Evolutionary conservation across 306 rosid genomes (phyloP).

Genomic region (Luffa acutangula): DNA sequence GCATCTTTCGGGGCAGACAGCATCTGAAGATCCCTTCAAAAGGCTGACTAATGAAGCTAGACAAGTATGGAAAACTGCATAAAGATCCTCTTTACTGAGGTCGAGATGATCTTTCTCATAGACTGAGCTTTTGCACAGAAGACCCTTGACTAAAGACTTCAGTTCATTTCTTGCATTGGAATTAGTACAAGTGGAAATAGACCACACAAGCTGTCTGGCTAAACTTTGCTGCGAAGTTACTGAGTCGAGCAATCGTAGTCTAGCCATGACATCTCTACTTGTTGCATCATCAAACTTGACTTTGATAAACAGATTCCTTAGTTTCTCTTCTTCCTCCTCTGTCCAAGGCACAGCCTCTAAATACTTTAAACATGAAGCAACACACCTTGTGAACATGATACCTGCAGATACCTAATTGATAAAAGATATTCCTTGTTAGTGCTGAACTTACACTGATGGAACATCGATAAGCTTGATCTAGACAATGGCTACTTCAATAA

Average conservation of each 20-base stretch:
- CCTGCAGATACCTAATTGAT: slow-evolving; percentile 56
- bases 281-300: slow-evolving; percentile 68
- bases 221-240: slow-evolving; percentile 35
- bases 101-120: slow-evolving; percentile 63
- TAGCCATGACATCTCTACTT: slow-evolving; percentile 59
- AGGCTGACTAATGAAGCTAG: slow-evolving; percentile 41
- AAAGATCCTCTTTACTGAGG: slow-evolving; percentile 57
- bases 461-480: not conserved
- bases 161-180: slow-evolving; percentile 64
- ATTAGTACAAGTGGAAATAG: slow-evolving; percentile 53
- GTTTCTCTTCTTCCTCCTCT: slow-evolving; percentile 83
- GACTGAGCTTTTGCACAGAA: slow-evolving; percentile 73
- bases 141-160: slow-evolving; percentile 63
- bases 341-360: slow-evolving; percentile 95
- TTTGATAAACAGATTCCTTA: slow-evolving; percentile 51
- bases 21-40: slow-evolving; percentile 41
- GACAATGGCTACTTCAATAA: not conserved
- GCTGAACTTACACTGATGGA: not conserved
- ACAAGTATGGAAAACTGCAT: slow-evolving; percentile 49
- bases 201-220: slow-evolving; percentile 53
- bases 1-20: slow-evolving; percentile 16
- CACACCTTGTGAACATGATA: slow-evolving; percentile 65
- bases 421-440: not conserved
- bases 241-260: slow-evolving; percentile 41
- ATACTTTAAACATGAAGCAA: slow-evolving; percentile 58